phyloP scores from a whole-genome alignment of 2,329 filamentous ascomycete genomes.

The Paraconiothyrium brasiliense region DNA sequence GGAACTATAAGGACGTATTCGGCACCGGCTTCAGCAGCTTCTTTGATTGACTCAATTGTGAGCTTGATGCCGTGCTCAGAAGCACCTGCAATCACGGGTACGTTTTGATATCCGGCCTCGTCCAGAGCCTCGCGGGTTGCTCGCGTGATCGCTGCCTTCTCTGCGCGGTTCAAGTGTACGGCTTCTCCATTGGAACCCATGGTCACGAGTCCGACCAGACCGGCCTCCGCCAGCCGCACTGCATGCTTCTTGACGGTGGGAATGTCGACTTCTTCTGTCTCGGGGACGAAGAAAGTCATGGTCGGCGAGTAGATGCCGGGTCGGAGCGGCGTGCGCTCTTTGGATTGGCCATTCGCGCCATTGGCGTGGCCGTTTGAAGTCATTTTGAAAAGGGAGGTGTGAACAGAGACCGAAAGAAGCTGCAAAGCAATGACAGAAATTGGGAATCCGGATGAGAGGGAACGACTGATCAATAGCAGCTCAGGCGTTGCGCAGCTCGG shows the following conservation, averaged over 20 bases:
- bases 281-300: slow-evolving; percentile 88
- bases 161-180: slow-evolving; percentile 80
- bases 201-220: slow-evolving; percentile 81
- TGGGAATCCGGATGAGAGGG: slow-evolving; percentile 26
- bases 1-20: slow-evolving; percentile 84
- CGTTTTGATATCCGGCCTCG: slow-evolving; percentile 76
- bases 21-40: slow-evolving; percentile 73
- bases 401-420: slow-evolving; percentile 13
- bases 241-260: slow-evolving; percentile 82
- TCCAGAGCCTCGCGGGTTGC: slow-evolving; percentile 85
- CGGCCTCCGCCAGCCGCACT: slow-evolving; percentile 77
- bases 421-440: slow-evolving; percentile 17
- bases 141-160: slow-evolving; percentile 77
- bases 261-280: slow-evolving; percentile 86
- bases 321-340: slow-evolving; percentile 68
- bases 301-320: slow-evolving; percentile 88
- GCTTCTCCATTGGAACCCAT: slow-evolving; percentile 94
- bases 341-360: slow-evolving; percentile 47
- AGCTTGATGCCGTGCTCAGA: slow-evolving; percentile 83
- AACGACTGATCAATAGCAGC: slow-evolving; percentile 26
- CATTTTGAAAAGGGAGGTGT: slow-evolving; percentile 19
- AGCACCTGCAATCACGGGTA: slow-evolving; percentile 84
- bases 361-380: slow-evolving; percentile 42
- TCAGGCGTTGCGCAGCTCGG: slow-evolving; percentile 32
- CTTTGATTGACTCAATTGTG: slow-evolving; percentile 77